Evolutionary conservation across 257 asterid species (phyloP), one percentile per base, ranked within the genome.

Genomic region (Coffea canephora): DNA sequence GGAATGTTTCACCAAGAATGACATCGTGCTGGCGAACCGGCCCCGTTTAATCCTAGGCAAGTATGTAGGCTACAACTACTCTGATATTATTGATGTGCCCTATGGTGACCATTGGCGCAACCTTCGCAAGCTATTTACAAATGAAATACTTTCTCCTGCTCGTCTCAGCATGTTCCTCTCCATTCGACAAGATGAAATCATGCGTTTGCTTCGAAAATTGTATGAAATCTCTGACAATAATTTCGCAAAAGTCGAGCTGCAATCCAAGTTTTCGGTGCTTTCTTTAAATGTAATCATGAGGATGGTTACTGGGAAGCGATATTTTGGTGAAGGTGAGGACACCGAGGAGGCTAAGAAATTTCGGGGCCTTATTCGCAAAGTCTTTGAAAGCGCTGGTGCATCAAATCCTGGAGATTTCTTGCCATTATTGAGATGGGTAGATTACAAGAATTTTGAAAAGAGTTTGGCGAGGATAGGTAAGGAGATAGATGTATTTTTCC

Each of bases 1-100:
- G 34, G 34, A 39, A 4, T 39, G 43, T 39, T 39, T 39, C 43
- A 39, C 34, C 68, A 69, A 43, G 46, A 78, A 78, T 48, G 81
- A 78, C 23, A 61, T 78, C 5, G 68, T 69, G 34, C 14, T 78
- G 8, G 81, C 81, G 45, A 69, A 78, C 68, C 74, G 81, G n/a
- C 81, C 81, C 6, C 62, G 49, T 16, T 41, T 68, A 15, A 68
- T 68, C 23, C 9, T 68, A 0, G 81, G 68, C 50, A 77, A 77
- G 57, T 77, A 77, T 52, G 3, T 77, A 23, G 75, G 67, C 49
- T 77, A 77, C 75, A 68, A 77, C 81, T 67, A 46, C 52, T 66
- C 81, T 6, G 5, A 10, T 36, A 16, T 77, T 3, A 0, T 39
- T 41, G 52, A 13, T 27, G 74, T 50, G 23, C 57, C 74, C 9